Conservation (phyloP, 257 asterid genomes). For the Cynanchum wilfordii region DNA sequence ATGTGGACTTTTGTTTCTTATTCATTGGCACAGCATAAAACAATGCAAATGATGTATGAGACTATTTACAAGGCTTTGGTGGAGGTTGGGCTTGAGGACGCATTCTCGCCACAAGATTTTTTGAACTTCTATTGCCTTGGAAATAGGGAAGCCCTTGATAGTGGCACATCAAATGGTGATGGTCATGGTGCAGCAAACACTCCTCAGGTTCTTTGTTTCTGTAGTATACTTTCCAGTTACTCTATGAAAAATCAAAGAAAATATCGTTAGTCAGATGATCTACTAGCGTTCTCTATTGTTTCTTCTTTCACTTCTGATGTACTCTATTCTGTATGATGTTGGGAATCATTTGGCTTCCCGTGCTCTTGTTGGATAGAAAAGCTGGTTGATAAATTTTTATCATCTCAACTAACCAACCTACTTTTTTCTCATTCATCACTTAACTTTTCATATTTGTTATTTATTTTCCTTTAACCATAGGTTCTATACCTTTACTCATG, state of each 20-base stretch:
- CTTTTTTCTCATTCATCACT: too few species aligned
- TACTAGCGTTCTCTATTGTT: background rate
- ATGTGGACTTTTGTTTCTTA: background rate
- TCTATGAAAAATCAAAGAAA: background rate
- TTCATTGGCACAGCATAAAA: conserved; percentile 69
- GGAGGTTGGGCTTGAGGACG: conserved; percentile 89
- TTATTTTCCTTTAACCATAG: background rate
- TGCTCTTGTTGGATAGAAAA: background rate
- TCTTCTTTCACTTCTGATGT: background rate
- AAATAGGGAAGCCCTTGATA: conserved; percentile 63
- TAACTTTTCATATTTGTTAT: background rate
- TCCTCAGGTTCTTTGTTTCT: conserved; percentile 60
- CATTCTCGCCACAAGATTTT: conserved; percentile 78
- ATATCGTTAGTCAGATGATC: background rate
- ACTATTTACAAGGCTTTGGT: conserved; percentile 87
- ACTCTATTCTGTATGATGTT: background rate
- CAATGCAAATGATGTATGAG: conserved; percentile 99
- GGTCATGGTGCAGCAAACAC: conserved; percentile 49
- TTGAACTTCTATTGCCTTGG: conserved; percentile 92
- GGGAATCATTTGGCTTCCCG: conserved; percentile 1
- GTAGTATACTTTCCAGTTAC: background rate
- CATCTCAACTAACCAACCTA: background rate
- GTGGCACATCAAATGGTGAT: conserved; percentile 28
- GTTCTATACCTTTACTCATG: background rate
- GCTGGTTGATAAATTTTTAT: background rate